phyloP scores from a whole-genome alignment of 306 rosid species.

The Vicia villosa region DNA sequence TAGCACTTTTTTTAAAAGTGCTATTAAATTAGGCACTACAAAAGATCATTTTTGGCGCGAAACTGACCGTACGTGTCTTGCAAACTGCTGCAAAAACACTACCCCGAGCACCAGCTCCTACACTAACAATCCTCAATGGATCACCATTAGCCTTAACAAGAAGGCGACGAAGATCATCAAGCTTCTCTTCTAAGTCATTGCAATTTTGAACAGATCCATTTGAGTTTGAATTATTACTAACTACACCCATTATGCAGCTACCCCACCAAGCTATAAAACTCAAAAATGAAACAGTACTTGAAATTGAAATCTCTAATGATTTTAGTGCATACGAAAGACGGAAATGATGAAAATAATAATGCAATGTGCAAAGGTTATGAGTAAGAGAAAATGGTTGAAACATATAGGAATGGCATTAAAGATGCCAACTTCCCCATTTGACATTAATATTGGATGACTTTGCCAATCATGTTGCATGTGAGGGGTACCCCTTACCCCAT shows the following conservation, averaged over 20 bases:
- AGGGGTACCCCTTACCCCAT: constrained; percentile 18
- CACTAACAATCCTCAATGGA: constrained; percentile 86
- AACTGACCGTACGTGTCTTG: constrained; percentile 87
- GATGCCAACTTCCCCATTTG: constrained; percentile 56
- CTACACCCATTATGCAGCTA: constrained; percentile 45
- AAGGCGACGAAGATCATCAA: constrained; percentile 64
- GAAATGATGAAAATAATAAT: not conserved
- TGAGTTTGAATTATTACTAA: constrained; percentile 44
- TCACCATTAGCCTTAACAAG: constrained; percentile 62
- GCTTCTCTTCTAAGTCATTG: constrained; percentile 70
- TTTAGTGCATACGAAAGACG: not conserved
- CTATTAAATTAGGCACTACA: too few species aligned
- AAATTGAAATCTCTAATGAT: not conserved
- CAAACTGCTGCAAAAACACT: constrained; percentile 79
- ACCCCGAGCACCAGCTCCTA: constrained; percentile 98
- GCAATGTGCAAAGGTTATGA: not conserved
- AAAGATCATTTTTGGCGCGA: too few species aligned
- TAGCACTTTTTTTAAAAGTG: too few species aligned
- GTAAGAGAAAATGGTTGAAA: constrained; percentile 2
- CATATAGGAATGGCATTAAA: constrained; percentile 43
- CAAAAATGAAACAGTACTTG: not conserved
- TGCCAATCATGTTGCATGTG: constrained; percentile 32
- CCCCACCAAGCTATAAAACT: constrained; percentile 49
- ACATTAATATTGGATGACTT: constrained; percentile 58
- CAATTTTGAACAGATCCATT: constrained; percentile 63